Conservation (phyloP, 495 filamentous ascomycete genomes). For the Saxispiralis lemnorum region DNA sequence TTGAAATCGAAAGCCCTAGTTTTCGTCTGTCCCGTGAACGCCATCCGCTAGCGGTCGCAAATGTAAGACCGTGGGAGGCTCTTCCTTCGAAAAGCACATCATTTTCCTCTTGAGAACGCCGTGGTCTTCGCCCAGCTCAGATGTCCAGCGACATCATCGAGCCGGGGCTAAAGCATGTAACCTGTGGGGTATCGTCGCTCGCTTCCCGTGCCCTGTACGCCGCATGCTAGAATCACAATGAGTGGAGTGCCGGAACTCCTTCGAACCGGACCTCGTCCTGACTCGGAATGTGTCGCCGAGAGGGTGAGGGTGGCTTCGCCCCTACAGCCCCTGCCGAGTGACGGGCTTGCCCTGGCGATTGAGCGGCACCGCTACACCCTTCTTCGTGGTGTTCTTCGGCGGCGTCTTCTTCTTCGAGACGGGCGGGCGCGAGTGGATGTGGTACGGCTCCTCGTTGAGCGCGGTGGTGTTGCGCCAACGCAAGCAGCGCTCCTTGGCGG, state of each 20-base stretch:
- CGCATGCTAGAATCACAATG: neutral
- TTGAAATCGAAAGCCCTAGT: too few relatives aligned
- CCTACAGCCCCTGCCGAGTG: slow-evolving; percentile 10
- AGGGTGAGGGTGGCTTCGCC: neutral
- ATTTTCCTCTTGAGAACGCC: too few relatives aligned
- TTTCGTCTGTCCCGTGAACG: too few relatives aligned
- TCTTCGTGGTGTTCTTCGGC: neutral
- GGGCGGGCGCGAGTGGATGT: slow-evolving; percentile 51
- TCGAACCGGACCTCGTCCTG: neutral
- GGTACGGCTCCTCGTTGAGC: slow-evolving; percentile 48
- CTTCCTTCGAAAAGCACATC: too few relatives aligned
- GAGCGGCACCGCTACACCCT: slow-evolving; percentile 7
- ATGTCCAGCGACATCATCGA: too few relatives aligned
- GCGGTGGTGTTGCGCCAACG: slow-evolving; percentile 69
- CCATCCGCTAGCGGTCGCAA: too few relatives aligned
- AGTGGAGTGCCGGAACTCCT: neutral
- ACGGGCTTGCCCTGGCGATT: slow-evolving; percentile 10
- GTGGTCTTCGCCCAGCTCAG: too few relatives aligned
- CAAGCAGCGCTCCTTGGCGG: slow-evolving; percentile 47
- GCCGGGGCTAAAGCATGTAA: too few relatives aligned
- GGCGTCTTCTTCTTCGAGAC: neutral
- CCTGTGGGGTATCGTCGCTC: neutral
- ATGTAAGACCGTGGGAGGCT: too few relatives aligned
- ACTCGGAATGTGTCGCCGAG: neutral
- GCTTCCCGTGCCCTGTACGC: neutral